Conservation (phyloP, 768 basidiomycete species). For the Lactifluus rugatus region DNA sequence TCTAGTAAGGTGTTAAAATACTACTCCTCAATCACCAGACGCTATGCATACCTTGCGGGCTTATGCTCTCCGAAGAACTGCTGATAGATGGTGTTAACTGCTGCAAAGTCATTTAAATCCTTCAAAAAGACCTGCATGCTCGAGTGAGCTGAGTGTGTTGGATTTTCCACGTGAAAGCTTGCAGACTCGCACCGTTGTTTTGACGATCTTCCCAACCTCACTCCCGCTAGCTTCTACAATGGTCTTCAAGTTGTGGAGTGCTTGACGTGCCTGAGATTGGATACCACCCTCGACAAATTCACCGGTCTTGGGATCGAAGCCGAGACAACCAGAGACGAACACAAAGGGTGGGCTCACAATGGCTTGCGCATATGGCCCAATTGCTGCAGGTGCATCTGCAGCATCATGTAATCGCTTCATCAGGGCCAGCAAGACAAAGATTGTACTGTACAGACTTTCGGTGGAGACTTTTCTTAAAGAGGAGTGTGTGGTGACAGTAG, state of each 20-base stretch:
- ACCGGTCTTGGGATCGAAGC: constrained; percentile 63
- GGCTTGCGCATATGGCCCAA: constrained; percentile 85
- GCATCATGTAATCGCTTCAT: neutral
- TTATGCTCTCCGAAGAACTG: constrained; percentile 84
- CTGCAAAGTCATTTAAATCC: constrained; percentile 80
- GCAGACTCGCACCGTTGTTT: constrained; percentile 65
- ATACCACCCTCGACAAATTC: constrained; percentile 66
- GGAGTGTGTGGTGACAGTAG: constrained; percentile 28
- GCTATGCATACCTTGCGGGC: constrained; percentile 54
- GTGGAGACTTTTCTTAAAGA: constrained; percentile 32
- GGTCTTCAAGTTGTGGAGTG: constrained; percentile 74
- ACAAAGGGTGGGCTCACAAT: constrained; percentile 76
- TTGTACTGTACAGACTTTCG: constrained; percentile 14
- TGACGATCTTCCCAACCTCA: constrained; percentile 70
- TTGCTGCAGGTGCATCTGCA: constrained; percentile 67
- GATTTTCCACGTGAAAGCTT: neutral
- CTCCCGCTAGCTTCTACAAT: constrained; percentile 80
- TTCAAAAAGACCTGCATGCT: constrained; percentile 77
- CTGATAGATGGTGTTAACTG: constrained; percentile 75
- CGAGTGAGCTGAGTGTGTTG: neutral
- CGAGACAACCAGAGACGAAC: constrained; percentile 86
- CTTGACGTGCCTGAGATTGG: constrained; percentile 73
- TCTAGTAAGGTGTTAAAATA: neutral
- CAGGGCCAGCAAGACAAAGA: neutral
- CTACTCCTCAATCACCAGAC: neutral